These are phyloP conservation scores for Backusella luteola DNA, from an alignment of 192 early-diverging fungal genomes.

Conservation along the genomic window DNA sequence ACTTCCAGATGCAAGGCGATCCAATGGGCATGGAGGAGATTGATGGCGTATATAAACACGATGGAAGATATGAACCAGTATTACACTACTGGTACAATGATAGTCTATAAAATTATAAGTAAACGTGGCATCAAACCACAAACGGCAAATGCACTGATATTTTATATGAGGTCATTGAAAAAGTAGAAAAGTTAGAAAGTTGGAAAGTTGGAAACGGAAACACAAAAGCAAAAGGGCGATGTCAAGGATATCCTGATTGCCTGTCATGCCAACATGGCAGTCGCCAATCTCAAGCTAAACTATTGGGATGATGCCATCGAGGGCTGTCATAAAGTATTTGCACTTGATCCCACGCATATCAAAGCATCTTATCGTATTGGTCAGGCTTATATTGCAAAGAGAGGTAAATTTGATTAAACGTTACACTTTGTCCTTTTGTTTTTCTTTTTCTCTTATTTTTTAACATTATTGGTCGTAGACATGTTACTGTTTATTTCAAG, in stretches of 20 bases:
- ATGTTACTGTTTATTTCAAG: accelerated
- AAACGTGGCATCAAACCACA: background rate
- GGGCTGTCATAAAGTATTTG: conserved; percentile 25
- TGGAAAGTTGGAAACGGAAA: background rate
- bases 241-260: conserved; percentile 23
- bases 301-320: conserved; percentile 25
- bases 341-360: conserved; percentile 33
- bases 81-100: conserved; percentile 20
- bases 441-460: too few species aligned
- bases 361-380: conserved; percentile 43
- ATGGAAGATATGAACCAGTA: background rate
- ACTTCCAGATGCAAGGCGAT: background rate
- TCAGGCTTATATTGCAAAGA: conserved; percentile 39
- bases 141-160: background rate
- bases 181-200: background rate
- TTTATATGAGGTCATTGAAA: background rate
- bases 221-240: background rate
- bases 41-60: background rate
- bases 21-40: background rate
- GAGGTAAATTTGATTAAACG: conserved; percentile 32
- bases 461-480: too few species aligned
- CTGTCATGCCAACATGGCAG: conserved; percentile 34
- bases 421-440: too few species aligned
- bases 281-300: conserved; percentile 3
- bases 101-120: conserved; percentile 35